These are phyloP conservation scores for Entomortierella parvispora DNA, from an alignment of 192 early-diverging fungal genomes.

Conservation along the genomic window DNA sequence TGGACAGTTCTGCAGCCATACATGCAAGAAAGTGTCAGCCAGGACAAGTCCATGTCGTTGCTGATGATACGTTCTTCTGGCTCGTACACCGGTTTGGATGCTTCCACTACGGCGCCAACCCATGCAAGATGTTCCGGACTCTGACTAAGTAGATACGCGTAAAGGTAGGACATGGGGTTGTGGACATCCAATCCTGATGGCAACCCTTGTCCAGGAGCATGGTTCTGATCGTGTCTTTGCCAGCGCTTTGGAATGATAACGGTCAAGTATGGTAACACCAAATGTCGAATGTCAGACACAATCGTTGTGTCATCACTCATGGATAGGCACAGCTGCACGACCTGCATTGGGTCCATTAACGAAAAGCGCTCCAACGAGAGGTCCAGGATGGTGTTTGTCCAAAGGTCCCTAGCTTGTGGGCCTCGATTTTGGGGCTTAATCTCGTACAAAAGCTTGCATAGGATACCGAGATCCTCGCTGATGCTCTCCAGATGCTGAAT, in stretches of 20 bases:
- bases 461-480: conserved; percentile 65
- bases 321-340: conserved; percentile 43
- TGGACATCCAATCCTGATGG: conserved; percentile 26
- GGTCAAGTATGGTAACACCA: conserved; percentile 60
- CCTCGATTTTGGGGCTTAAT: conserved; percentile 52
- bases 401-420: conserved; percentile 24
- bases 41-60: conserved; percentile 60
- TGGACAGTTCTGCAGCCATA: conserved; percentile 57
- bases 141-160: conserved; percentile 56
- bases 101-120: conserved; percentile 59
- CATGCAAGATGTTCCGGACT: conserved; percentile 54
- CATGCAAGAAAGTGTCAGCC: conserved; percentile 57
- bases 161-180: conserved; percentile 52
- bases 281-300: conserved; percentile 58
- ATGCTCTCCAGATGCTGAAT: conserved; percentile 62
- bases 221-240: conserved; percentile 10
- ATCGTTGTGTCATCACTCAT: conserved; percentile 53
- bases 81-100: conserved; percentile 58
- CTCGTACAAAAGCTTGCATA: conserved; percentile 69
- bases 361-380: conserved; percentile 51
- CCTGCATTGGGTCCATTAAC: conserved; percentile 51
- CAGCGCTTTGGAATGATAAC: conserved; percentile 41
- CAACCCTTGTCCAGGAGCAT: conserved; percentile 25
- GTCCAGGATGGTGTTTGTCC: conserved; percentile 27
- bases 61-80: conserved; percentile 62